Conservation (phyloP, 192 early-diverging fungal genomes). For the Gigaspora rosea region DNA sequence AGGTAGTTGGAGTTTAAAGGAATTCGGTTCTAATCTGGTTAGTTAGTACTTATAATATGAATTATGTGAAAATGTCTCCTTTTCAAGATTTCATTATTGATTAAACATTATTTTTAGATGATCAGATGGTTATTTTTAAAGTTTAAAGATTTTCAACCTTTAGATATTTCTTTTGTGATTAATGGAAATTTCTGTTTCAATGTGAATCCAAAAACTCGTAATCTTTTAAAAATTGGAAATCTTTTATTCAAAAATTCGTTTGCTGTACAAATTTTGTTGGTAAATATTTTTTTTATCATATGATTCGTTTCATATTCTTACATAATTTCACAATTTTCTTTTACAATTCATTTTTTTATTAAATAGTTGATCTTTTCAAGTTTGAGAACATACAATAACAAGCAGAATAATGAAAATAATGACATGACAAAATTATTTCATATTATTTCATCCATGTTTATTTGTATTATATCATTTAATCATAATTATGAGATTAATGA, state of each 20-base stretch:
- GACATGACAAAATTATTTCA: not conserved
- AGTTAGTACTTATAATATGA: not conserved
- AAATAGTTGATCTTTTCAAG: not conserved
- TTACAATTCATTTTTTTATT: not conserved
- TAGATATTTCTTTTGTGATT: constrained; percentile 11
- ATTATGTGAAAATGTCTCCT: not conserved
- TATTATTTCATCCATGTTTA: not conserved
- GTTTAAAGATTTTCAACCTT: not conserved
- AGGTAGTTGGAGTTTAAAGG: constrained; percentile 25
- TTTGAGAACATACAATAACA: not conserved
- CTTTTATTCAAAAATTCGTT: constrained; percentile 13
- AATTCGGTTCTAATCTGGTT: constrained; percentile 10
- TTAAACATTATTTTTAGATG: constrained; percentile 2
- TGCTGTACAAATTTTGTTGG: constrained; percentile 5
- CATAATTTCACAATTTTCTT: not conserved
- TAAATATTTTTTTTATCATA: not conserved
- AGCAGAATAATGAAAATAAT: not conserved
- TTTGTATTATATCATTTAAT: not conserved
- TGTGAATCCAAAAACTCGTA: not conserved
- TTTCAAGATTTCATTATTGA: not conserved
- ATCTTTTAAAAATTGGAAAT: not conserved
- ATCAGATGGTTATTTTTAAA: constrained; percentile 10
- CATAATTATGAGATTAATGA: not conserved
- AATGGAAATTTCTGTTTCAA: not conserved
- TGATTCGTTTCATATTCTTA: not conserved